Evolutionary conservation across 73 alveolate species (phyloP).

Genomic region (Tetrahymena malaccensis): DNA sequence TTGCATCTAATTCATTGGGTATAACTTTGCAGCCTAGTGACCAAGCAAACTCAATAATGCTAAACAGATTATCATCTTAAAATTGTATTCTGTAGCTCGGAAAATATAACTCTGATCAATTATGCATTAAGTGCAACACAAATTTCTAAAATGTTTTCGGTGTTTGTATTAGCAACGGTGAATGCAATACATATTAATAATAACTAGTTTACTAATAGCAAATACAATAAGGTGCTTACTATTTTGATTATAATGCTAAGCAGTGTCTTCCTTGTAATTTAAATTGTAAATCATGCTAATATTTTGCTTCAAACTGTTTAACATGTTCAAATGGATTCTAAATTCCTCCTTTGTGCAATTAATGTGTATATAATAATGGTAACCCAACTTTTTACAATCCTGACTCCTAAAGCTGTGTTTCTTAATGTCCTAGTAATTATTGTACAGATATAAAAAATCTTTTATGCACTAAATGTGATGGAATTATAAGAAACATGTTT

Average conservation of each 20-base stretch:
- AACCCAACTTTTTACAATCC: not conserved
- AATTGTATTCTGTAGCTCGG: not conserved
- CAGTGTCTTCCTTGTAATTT: not conserved
- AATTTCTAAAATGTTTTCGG: not conserved
- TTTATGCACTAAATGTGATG: not conserved
- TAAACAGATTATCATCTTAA: not conserved
- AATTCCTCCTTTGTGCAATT: not conserved
- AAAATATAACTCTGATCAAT: not conserved
- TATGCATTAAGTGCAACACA: not conserved
- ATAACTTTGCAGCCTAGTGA: not conserved
- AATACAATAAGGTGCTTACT: not conserved
- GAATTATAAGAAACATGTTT: not conserved
- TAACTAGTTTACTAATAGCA: not conserved
- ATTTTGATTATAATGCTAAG: not conserved
- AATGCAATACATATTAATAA: not conserved
- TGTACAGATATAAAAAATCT: not conserved
- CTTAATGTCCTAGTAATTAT: not conserved
- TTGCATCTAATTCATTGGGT: not conserved
- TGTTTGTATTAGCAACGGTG: not conserved
- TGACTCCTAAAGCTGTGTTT: not conserved
- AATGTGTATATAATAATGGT: not conserved
- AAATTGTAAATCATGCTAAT: not conserved
- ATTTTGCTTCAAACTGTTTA: not conserved
- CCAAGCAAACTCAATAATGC: not conserved
- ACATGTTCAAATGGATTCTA: not conserved